These are phyloP conservation scores for Oryza punctata DNA, from an alignment of 176 grass and related monocot genomes.

Conservation along the genomic window DNA sequence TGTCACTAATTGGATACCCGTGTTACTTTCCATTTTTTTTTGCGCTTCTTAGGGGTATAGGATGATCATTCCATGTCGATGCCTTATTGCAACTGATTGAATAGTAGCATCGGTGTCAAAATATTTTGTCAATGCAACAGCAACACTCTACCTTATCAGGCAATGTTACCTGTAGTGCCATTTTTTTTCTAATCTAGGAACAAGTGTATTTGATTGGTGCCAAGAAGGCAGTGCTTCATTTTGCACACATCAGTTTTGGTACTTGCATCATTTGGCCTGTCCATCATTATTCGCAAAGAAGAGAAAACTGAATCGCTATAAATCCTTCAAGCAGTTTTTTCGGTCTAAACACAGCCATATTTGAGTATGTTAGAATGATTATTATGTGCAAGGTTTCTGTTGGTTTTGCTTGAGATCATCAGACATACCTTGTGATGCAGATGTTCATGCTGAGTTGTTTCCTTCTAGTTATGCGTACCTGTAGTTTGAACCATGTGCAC, in stretches of 20 bases:
- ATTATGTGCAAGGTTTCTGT: neutral
- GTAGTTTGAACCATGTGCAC: neutral
- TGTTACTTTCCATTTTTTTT: neutral
- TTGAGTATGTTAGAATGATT: neutral
- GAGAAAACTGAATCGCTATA: neutral
- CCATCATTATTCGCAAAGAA: neutral
- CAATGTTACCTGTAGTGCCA: neutral
- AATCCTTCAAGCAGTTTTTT: neutral
- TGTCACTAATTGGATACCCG: neutral
- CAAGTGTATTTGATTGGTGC: neutral
- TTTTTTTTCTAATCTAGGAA: slow-evolving; percentile 14
- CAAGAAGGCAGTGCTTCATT: neutral
- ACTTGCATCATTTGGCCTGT: neutral
- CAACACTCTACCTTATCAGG: neutral
- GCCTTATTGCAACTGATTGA: neutral
- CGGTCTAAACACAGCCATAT: neutral
- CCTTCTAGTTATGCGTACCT: neutral
- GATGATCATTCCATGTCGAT: neutral
- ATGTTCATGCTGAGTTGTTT: neutral
- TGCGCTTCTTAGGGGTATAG: neutral
- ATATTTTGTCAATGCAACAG: neutral
- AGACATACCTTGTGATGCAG: neutral
- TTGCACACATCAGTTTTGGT: slow-evolving; percentile 6
- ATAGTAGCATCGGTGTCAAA: slow-evolving; percentile 2
- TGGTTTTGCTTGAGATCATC: neutral